These are phyloP conservation scores for Naganishia albida DNA, from an alignment of 1,284 basidiomycete genomes.

Conservation along the genomic window DNA sequence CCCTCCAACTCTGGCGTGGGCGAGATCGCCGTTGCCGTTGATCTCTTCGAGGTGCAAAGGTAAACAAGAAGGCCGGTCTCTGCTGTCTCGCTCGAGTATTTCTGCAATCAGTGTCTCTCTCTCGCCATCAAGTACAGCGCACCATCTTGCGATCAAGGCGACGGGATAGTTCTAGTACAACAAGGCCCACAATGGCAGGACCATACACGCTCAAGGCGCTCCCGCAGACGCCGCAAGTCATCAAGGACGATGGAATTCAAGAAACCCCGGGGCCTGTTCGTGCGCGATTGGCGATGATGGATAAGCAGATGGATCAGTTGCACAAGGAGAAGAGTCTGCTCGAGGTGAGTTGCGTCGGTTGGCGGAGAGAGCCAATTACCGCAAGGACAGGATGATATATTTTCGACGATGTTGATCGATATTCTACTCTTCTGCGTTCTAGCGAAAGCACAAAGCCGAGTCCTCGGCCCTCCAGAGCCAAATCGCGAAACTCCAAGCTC, in stretches of 20 bases:
- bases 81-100: too few species aligned
- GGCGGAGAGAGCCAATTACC: not conserved
- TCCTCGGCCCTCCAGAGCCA: constrained; percentile 22
- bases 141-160: too few species aligned
- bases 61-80: constrained; percentile 4
- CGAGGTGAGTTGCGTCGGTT: constrained; percentile 6
- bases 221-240: constrained; percentile 24
- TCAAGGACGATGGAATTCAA: constrained; percentile 26
- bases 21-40: constrained; percentile 5
- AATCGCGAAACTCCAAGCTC: constrained; percentile 13
- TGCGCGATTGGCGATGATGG: constrained; percentile 29
- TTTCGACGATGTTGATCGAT: constrained; percentile 10
- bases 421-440: constrained; percentile 4
- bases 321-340: constrained; percentile 27
- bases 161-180: too few species aligned
- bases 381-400: not conserved
- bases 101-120: too few species aligned
- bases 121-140: too few species aligned
- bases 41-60: not conserved
- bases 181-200: constrained; percentile 10
- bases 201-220: constrained; percentile 21
- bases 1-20: not conserved
- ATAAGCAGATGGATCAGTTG: constrained; percentile 29
- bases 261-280: constrained; percentile 28
- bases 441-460: constrained; percentile 31